Base-by-base conservation (phyloP, 768 basidiomycete species). In the Grammothele lineata region DNA sequence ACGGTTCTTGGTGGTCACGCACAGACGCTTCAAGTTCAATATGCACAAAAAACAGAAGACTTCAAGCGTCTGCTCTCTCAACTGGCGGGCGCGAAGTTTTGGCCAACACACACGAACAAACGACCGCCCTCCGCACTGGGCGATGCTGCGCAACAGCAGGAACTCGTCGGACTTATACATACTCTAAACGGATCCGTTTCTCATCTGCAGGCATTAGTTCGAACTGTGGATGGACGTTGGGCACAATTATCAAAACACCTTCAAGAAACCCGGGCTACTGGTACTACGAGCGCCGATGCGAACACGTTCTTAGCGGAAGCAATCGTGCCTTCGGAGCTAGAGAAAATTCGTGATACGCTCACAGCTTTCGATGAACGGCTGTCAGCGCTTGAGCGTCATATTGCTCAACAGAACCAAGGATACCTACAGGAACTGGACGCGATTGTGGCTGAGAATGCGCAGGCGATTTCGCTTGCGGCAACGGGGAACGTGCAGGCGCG, bases 381-480 rank as follows among this genome's bases (percentile, higher is more conserved):
- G 2, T 34, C 17, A 10, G 24, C 37, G 1, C 19, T 58, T 2
- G 51, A 48, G 40, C 21, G 14, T 24, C 35, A 43, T 14, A 21
- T 44, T 0, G 17, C 40, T 24, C 50, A 52, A 9, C 42, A 36
- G 21, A 34, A 21, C 17, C 45, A 50, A 2, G 17, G 41, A 34
- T 18, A 39, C 10, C 27, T 34, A 6, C 48, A 50, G 17, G 35
- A 50, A 27, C 26, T 52, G 23, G 48, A 58, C 35, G 51, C 37
- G n/a, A 45, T 48, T 33, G 44, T 58, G 19, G 41, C 49, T n/a
- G 51, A 53, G 18, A 53, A 48, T 27, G 37, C 43, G 3, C 40
- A 55, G 34, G 42, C 49, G 10, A 35, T 55, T 24, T 36, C 38
- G 15, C 35, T 52, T 15, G 45, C 43, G 12, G 24, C 53, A 14